These are phyloP conservation scores for Huntiella bhutanensis DNA, from an alignment of 2,329 filamentous ascomycete genomes.

Conservation along the genomic window DNA sequence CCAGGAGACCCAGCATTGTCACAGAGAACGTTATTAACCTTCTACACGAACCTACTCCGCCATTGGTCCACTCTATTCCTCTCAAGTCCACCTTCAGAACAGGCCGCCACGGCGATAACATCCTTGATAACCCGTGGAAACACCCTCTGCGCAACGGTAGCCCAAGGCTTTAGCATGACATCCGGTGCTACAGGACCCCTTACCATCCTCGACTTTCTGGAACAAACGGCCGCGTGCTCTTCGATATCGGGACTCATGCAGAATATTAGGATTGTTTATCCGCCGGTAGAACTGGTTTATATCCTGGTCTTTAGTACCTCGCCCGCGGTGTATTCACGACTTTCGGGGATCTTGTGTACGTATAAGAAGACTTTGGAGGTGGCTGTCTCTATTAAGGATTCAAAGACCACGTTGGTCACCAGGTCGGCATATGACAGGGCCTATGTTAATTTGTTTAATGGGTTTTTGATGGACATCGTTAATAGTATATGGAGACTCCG, in stretches of 20 bases:
- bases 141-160: slow-evolving; percentile 36
- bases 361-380: slow-evolving; percentile 61
- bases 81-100: slow-evolving; percentile 17
- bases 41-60: slow-evolving; percentile 49
- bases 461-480: slow-evolving; percentile 71
- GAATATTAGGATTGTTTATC: slow-evolving; percentile 47
- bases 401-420: slow-evolving; percentile 25
- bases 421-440: slow-evolving; percentile 33
- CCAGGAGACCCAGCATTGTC: slow-evolving; percentile 14
- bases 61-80: slow-evolving; percentile 34
- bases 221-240: slow-evolving; percentile 39
- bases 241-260: slow-evolving; percentile 29
- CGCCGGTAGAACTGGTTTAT: slow-evolving; percentile 50
- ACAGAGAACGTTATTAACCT: slow-evolving; percentile 39
- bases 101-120: slow-evolving; percentile 16
- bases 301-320: slow-evolving; percentile 48
- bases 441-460: slow-evolving; percentile 56
- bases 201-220: slow-evolving; percentile 51
- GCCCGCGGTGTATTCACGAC: slow-evolving; percentile 43
- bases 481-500: slow-evolving; percentile 65
- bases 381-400: background rate
- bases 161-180: slow-evolving; percentile 29
- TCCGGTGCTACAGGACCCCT: slow-evolving; percentile 25
- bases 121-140: slow-evolving; percentile 31
- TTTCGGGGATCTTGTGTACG: slow-evolving; percentile 47